These are phyloP conservation scores for Arachnomyces sp. DNA, from an alignment of 2,329 filamentous ascomycete genomes.

Conservation along the genomic window DNA sequence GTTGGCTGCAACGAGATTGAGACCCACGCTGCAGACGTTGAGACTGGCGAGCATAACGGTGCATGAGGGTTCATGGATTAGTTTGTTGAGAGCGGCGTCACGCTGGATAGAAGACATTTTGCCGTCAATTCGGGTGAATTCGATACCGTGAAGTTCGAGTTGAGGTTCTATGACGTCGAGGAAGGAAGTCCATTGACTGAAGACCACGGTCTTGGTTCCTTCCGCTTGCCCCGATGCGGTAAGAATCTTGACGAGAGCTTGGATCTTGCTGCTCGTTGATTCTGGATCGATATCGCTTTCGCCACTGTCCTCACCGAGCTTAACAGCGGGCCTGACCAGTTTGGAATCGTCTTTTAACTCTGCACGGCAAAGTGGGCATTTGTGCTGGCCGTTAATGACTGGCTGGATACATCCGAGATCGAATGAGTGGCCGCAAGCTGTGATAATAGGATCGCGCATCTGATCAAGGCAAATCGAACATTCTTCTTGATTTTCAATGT, in stretches of 20 bases:
- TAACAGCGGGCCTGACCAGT: slow-evolving; percentile 59
- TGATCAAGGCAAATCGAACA: slow-evolving; percentile 74
- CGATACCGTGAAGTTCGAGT: slow-evolving; percentile 52
- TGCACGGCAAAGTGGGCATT: slow-evolving; percentile 77
- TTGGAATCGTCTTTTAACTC: slow-evolving; percentile 52
- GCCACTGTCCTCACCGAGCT: slow-evolving; percentile 42
- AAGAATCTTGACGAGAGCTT: slow-evolving; percentile 67
- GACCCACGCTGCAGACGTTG: slow-evolving; percentile 71
- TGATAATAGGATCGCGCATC: slow-evolving; percentile 68
- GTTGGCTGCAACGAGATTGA: slow-evolving; percentile 79
- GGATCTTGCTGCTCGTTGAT: slow-evolving; percentile 71
- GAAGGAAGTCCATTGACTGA: slow-evolving; percentile 73
- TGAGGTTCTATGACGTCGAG: slow-evolving; percentile 67
- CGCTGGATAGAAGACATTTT: slow-evolving; percentile 63
- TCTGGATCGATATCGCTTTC: slow-evolving; percentile 51
- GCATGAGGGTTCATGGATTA: slow-evolving; percentile 59
- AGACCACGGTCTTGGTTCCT: slow-evolving; percentile 70
- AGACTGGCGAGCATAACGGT: slow-evolving; percentile 75
- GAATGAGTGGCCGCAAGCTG: slow-evolving; percentile 74
- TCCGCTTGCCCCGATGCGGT: slow-evolving; percentile 56
- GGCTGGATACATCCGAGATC: slow-evolving; percentile 64
- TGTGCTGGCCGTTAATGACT: slow-evolving; percentile 65
- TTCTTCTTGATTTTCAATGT: slow-evolving; percentile 71
- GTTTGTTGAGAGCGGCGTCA: slow-evolving; percentile 60
- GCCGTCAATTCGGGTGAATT: slow-evolving; percentile 68